These are phyloP conservation scores for Zizania latifolia DNA, from an alignment of 176 grass and related monocot species.

Conservation along the genomic window DNA sequence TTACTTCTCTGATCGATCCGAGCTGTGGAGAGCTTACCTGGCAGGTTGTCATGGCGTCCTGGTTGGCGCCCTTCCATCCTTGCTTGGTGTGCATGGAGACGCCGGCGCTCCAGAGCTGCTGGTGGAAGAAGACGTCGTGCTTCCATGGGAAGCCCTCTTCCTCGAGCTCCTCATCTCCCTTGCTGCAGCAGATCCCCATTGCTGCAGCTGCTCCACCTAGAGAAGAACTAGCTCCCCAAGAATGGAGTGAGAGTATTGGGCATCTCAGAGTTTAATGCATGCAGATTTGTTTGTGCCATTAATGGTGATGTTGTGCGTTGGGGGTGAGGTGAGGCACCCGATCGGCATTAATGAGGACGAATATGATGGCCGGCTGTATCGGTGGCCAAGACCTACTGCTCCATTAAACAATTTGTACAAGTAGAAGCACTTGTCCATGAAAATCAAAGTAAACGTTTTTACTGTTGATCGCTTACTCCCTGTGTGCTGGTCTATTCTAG, in stretches of 20 bases:
- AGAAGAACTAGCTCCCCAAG: not conserved
- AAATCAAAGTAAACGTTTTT: too few species aligned
- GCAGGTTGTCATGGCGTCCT: conserved; percentile 79
- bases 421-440: not conserved
- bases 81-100: conserved; percentile 80
- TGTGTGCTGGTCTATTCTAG: too few species aligned
- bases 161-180: conserved; percentile 21
- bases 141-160: conserved; percentile 38
- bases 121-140: conserved; percentile 36
- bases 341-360: conserved; percentile 7
- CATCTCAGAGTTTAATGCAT: conserved; percentile 21
- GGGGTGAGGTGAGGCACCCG: not conserved
- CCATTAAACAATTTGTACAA: too few species aligned
- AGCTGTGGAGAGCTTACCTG: conserved; percentile 36
- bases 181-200: conserved; percentile 90
- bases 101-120: conserved; percentile 36
- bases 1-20: not conserved
- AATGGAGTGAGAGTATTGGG: not conserved
- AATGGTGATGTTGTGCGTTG: not conserved
- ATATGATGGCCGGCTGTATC: not conserved
- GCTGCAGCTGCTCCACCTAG: not conserved
- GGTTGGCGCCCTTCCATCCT: conserved; percentile 89
- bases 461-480: too few species aligned
- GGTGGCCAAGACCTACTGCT: too few species aligned
- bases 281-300: not conserved